These are phyloP conservation scores for Hericium coralloides DNA, from an alignment of 768 basidiomycete species.

Conservation along the genomic window DNA sequence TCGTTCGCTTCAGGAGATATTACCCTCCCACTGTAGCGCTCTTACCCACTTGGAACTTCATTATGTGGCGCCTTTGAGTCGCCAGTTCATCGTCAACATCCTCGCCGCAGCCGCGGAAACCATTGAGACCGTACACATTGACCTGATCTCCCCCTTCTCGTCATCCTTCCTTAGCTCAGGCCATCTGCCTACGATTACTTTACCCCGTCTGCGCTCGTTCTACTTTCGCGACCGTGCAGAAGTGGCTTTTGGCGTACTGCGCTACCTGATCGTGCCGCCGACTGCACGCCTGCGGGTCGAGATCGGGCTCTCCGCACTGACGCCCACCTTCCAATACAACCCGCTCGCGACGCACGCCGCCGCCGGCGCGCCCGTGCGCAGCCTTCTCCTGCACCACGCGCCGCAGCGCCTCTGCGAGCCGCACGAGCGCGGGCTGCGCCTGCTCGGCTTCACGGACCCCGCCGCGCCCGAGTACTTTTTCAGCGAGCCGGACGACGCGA, in stretches of 20 bases:
- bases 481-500: slow-evolving; percentile 1
- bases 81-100: slow-evolving; percentile 5
- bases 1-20: slow-evolving; percentile 1
- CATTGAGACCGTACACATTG: slow-evolving; percentile 8
- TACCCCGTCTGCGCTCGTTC: not conserved
- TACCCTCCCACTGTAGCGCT: slow-evolving; percentile 5
- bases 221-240: not conserved
- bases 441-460: not conserved
- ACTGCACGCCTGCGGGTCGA: not conserved
- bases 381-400: not conserved
- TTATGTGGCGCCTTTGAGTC: slow-evolving; percentile 5
- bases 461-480: not conserved
- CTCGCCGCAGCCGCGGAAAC: slow-evolving; percentile 6
- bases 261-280: not conserved
- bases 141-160: slow-evolving; percentile 7
- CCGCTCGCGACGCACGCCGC: not conserved
- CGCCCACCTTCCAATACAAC: not conserved
- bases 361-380: not conserved
- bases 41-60: slow-evolving; percentile 12
- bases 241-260: not conserved
- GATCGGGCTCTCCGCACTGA: not conserved
- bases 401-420: not conserved
- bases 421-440: not conserved
- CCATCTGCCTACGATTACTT: not conserved
- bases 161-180: slow-evolving; percentile 1